These are phyloP conservation scores for Leccinum olivaceopallidum DNA, from an alignment of 768 basidiomycete species.

Conservation along the genomic window DNA sequence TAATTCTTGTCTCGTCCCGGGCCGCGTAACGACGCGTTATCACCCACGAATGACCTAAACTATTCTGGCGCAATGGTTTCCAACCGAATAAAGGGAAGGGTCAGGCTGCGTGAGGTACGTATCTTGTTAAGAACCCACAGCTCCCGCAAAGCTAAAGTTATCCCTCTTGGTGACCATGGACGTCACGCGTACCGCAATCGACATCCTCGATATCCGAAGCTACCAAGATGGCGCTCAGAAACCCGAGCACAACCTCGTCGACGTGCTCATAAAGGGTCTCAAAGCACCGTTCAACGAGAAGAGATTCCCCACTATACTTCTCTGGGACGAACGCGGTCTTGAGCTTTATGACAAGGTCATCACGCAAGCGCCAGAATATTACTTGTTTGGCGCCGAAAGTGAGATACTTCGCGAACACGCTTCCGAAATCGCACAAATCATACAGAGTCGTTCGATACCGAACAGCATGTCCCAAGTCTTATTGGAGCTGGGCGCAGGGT, in stretches of 20 bases:
- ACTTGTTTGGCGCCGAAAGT: constrained; percentile 87
- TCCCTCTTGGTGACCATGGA: constrained; percentile 15
- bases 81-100: not conserved
- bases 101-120: not conserved
- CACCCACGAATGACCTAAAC: too few species aligned
- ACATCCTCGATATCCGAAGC: constrained; percentile 26
- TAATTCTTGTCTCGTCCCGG: too few species aligned
- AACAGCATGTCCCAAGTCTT: constrained; percentile 49
- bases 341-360: constrained; percentile 86
- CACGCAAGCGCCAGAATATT: constrained; percentile 78
- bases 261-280: constrained; percentile 57
- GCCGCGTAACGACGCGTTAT: too few species aligned
- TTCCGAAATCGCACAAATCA: constrained; percentile 69
- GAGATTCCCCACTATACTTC: constrained; percentile 76
- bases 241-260: constrained; percentile 36
- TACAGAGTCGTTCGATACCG: constrained; percentile 47
- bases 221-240: constrained; percentile 7
- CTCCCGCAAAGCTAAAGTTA: not conserved
- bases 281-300: constrained; percentile 53
- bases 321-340: constrained; percentile 89
- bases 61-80: too few species aligned
- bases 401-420: constrained; percentile 74
- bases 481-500: constrained; percentile 95
- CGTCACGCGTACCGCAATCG: constrained; percentile 14
- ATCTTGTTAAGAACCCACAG: not conserved